phyloP scores from a whole-genome alignment of 2,329 filamentous ascomycete species.

The Hysterium pulicare region DNA sequence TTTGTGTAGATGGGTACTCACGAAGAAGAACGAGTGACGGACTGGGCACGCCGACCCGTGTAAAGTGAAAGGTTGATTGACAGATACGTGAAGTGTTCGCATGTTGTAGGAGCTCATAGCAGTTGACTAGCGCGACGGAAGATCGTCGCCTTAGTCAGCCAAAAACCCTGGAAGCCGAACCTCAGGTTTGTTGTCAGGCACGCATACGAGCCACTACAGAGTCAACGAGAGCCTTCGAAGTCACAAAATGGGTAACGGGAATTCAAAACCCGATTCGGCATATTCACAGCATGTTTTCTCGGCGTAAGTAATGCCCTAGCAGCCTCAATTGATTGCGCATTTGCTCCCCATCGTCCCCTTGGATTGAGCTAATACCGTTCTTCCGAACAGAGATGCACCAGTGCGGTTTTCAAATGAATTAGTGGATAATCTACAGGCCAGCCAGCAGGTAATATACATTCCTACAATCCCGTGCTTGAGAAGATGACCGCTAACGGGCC shows the following conservation, averaged over 20 bases:
- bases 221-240: too few species aligned
- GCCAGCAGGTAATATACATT: conserved; percentile 65
- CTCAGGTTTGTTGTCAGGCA: too few species aligned
- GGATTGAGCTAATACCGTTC: too few species aligned
- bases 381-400: conserved; percentile 56
- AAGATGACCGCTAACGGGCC: conserved; percentile 8
- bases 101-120: too few species aligned
- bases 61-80: too few species aligned
- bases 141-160: too few species aligned
- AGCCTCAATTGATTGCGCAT: conserved; percentile 21
- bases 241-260: conserved; percentile 57
- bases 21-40: not conserved
- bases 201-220: too few species aligned
- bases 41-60: too few species aligned
- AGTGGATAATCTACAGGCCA: conserved; percentile 77
- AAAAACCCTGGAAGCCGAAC: too few species aligned
- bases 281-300: conserved; percentile 60
- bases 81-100: too few species aligned
- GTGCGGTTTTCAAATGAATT: conserved; percentile 76
- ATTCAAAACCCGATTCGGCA: conserved; percentile 57
- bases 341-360: conserved; percentile 9
- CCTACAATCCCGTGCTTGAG: not conserved
- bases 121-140: too few species aligned
- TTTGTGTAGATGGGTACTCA: too few species aligned
- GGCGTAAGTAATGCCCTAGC: conserved; percentile 46